Percentiles rank a stretch among this genome's conserved stretches.
phyloP scores from a whole-genome alignment of 441 rosid species.

The Aquilaria agallochum region DNA sequence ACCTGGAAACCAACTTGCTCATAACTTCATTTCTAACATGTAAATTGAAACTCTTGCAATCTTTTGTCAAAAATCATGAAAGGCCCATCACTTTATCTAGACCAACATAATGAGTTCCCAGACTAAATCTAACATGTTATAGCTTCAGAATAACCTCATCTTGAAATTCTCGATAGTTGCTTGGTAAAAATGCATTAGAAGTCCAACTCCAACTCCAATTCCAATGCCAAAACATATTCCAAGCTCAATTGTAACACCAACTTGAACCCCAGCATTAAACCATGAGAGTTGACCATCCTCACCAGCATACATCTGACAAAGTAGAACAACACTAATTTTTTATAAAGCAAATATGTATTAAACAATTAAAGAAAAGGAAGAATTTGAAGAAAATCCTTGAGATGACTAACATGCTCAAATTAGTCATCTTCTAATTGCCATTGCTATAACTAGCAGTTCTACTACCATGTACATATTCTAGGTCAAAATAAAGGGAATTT shows the following conservation, averaged over 20 bases:
- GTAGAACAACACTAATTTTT: background rate
- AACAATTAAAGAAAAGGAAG: too few relatives aligned
- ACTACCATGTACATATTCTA: too few relatives aligned
- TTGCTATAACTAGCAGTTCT: too few relatives aligned
- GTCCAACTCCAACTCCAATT: conserved; percentile 86
- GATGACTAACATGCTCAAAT: too few relatives aligned
- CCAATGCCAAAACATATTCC: conserved; percentile 96
- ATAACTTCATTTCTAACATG: conserved; percentile 5
- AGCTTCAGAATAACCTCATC: background rate
- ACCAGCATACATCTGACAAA: conserved; percentile 46
- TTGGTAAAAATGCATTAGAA: conserved; percentile 30
- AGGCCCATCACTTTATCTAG: conserved; percentile 8
- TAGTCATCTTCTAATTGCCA: too few relatives aligned
- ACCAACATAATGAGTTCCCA: background rate
- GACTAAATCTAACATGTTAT: background rate
- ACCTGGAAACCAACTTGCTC: conserved; percentile 1
- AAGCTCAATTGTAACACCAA: conserved; percentile 96
- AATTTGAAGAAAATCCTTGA: too few relatives aligned
- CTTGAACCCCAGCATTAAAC: conserved; percentile 97
- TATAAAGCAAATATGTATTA: background rate
- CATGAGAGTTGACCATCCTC: conserved; percentile 94
- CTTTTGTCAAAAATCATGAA: conserved; percentile 16
- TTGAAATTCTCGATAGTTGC: too few relatives aligned
- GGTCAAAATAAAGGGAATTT: too few relatives aligned
- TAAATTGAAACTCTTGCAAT: conserved; percentile 20